A percentile compares a stretch with the other conserved stretches of the same genome.
These are phyloP conservation scores for Crithidia sp. DNA, from an alignment of 208 protist species.

Conservation along the genomic window DNA sequence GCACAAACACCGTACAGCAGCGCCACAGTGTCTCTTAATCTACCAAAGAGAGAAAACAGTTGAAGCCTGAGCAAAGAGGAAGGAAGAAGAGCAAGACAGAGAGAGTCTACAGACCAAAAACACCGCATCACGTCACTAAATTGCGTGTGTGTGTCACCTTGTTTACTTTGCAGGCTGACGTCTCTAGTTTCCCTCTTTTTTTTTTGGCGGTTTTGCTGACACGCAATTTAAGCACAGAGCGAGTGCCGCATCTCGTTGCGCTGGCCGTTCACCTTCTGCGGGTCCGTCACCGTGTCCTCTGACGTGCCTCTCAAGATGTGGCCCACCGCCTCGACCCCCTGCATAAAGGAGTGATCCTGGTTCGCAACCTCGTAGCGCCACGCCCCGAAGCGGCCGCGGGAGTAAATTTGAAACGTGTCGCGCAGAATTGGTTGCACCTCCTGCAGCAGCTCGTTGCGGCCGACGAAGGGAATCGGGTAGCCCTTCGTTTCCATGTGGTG, in stretches of 20 bases:
- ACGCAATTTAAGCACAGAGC: too few species aligned
- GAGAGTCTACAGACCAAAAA: too few species aligned
- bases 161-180: too few species aligned
- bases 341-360: slow-evolving; percentile 73
- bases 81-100: too few species aligned
- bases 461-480: slow-evolving; percentile 75
- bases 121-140: too few species aligned
- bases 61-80: too few species aligned
- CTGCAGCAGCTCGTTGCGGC: slow-evolving; percentile 55
- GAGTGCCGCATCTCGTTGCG: slow-evolving; percentile 21
- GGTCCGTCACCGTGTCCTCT: slow-evolving; percentile 39
- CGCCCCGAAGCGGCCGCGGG: slow-evolving; percentile 66
- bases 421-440: slow-evolving; percentile 45
- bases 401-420: slow-evolving; percentile 52
- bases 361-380: slow-evolving; percentile 84
- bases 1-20: too few species aligned
- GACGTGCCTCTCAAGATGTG: slow-evolving; percentile 16
- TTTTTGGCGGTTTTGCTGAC: too few species aligned
- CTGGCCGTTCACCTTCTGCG: slow-evolving; percentile 46
- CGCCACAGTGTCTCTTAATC: too few species aligned
- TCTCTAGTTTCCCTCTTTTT: too few species aligned
- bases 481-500: slow-evolving; percentile 66
- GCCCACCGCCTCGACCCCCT: slow-evolving; percentile 67
- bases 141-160: too few species aligned
- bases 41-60: too few species aligned